A percentile compares a stretch with the other conserved stretches of the same genome.
These are phyloP conservation scores for Botryosphaeria dothidea DNA, from an alignment of 2,329 filamentous ascomycete genomes.

Conservation along the genomic window DNA sequence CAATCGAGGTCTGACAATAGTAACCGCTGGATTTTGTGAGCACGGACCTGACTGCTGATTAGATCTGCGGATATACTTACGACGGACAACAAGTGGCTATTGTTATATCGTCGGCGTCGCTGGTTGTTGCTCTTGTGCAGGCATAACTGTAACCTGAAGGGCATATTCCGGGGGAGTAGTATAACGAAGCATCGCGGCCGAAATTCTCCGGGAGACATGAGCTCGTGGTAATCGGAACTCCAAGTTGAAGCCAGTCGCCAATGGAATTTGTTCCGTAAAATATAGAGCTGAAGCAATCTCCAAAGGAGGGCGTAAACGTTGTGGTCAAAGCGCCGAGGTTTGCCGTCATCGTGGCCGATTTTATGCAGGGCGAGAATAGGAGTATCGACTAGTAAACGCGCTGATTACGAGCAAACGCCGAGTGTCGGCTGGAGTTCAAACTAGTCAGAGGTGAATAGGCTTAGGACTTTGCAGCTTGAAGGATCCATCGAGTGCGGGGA, in stretches of 20 bases:
- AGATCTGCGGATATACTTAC: not conserved
- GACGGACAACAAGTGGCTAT: not conserved
- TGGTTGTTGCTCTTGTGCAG: not conserved
- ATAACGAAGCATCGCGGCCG: not conserved
- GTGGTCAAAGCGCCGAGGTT: not conserved
- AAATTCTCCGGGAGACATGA: not conserved
- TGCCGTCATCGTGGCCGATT: not conserved
- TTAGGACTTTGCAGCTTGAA: no score
- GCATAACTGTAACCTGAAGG: conserved; percentile 1
- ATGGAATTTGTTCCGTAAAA: not conserved
- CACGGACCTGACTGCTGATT: not conserved
- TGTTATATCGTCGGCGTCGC: not conserved
- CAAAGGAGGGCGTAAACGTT: not conserved
- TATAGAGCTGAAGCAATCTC: not conserved
- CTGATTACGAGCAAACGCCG: no score
- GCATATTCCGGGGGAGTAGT: not conserved
- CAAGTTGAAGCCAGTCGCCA: not conserved
- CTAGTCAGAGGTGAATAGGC: no score
- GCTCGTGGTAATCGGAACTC: not conserved
- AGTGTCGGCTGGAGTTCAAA: no score
- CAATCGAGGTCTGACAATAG: not conserved
- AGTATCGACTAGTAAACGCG: no score
- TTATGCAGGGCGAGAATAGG: no score
- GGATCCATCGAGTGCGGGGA: no score
- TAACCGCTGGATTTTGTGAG: not conserved